phyloP scores from a whole-genome alignment of 192 early-diverging fungal genomes.

The Coemansia reversa region DNA sequence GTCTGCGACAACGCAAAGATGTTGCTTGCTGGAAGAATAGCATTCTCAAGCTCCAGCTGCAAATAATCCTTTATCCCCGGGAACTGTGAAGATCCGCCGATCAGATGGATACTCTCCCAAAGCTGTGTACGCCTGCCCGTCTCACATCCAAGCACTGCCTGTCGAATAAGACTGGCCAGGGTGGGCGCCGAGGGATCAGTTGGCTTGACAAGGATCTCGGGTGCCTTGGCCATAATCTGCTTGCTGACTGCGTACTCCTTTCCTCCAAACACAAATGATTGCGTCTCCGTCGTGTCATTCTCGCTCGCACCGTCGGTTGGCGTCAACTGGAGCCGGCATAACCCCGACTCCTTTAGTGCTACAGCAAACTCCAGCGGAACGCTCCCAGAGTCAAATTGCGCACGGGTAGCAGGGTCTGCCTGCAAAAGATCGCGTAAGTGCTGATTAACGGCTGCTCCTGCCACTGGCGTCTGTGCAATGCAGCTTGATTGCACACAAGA shows the following conservation, averaged over 20 bases:
- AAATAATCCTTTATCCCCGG: constrained; percentile 56
- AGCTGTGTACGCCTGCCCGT: constrained; percentile 72
- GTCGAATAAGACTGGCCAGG: constrained; percentile 59
- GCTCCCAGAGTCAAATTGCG: constrained; percentile 49
- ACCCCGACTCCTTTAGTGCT: constrained; percentile 58
- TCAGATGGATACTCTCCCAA: constrained; percentile 84
- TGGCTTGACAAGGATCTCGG: constrained; percentile 74
- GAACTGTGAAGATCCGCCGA: constrained; percentile 71
- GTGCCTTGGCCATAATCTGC: constrained; percentile 21
- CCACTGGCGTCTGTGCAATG: constrained; percentile 63
- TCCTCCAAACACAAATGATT: constrained; percentile 60
- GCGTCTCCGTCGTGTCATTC: constrained; percentile 23
- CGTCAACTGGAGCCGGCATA: constrained; percentile 29
- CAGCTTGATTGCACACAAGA: constrained; percentile 63
- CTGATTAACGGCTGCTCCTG: constrained; percentile 66
- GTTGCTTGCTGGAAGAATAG: constrained; percentile 73
- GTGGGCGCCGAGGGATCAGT: constrained; percentile 34
- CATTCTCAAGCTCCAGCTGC: constrained; percentile 66
- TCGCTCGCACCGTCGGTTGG: constrained; percentile 8
- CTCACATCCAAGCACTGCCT: constrained; percentile 65
- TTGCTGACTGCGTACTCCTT: constrained; percentile 48
- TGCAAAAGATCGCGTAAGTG: constrained; percentile 64
- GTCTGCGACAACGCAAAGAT: constrained; percentile 83
- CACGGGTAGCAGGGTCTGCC: constrained; percentile 50
- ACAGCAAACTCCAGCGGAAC: constrained; percentile 59